Conservation (phyloP, 129 eudicot genomes). For the Mikania micrantha region DNA sequence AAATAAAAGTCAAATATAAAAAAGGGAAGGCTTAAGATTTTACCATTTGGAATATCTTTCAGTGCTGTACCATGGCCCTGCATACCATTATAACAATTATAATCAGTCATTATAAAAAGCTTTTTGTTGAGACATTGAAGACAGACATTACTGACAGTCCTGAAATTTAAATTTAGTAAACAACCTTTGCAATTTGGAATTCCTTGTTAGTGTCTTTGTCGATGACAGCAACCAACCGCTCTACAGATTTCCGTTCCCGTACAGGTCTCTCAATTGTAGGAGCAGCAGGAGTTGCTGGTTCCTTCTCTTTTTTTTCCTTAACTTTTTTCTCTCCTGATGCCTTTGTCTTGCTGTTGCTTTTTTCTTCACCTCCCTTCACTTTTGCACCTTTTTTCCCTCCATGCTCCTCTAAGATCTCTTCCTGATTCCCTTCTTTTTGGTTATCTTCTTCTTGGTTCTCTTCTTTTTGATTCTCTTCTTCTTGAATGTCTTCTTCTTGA, state of each 20-base stretch:
- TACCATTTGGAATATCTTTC: slow-evolving; percentile 96
- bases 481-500: not conserved
- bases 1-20: slow-evolving; percentile 1
- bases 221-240: slow-evolving; percentile 71
- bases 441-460: not conserved
- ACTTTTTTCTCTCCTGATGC: slow-evolving; percentile 28
- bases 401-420: slow-evolving; percentile 29
- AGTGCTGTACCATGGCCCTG: slow-evolving; percentile 96
- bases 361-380: slow-evolving; percentile 35
- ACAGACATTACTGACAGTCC: not conserved
- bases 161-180: slow-evolving; percentile 1
- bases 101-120: not conserved
- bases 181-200: slow-evolving; percentile 74
- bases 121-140: not conserved
- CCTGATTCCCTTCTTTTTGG: not conserved
- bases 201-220: slow-evolving; percentile 72
- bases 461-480: not conserved
- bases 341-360: slow-evolving; percentile 25
- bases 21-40: not conserved
- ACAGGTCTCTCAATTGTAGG: slow-evolving; percentile 73
- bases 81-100: slow-evolving; percentile 26
- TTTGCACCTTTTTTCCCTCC: slow-evolving; percentile 44
- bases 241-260: slow-evolving; percentile 88
- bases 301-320: slow-evolving; percentile 32
- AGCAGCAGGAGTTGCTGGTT: slow-evolving; percentile 57